Evolutionary conservation across 2,329 filamentous ascomycete genomes (phyloP).

Genomic region (Cercospora nicotianae): DNA sequence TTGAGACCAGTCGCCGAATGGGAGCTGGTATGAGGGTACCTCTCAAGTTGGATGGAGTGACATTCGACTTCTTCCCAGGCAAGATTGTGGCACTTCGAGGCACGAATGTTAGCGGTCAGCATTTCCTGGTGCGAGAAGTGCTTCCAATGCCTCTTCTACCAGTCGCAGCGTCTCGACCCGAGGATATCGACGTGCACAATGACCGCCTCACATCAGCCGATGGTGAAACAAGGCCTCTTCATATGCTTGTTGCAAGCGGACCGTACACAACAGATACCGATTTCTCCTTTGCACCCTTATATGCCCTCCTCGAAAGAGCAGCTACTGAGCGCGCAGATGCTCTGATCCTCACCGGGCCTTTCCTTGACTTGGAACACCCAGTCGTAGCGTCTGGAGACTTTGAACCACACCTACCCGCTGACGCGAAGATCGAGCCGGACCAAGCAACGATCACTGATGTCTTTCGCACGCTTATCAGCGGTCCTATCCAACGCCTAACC

Average conservation of each 20-base stretch:
- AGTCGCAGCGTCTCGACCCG: conserved; percentile 68
- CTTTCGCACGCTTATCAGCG: conserved; percentile 77
- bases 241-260: conserved; percentile 74
- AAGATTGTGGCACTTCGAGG: conserved; percentile 87
- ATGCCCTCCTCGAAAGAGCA: conserved; percentile 76
- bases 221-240: conserved; percentile 66
- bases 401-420: conserved; percentile 46
- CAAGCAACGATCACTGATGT: conserved; percentile 76
- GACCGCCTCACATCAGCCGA: conserved; percentile 65
- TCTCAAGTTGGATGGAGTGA: conserved; percentile 69
- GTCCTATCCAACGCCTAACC: conserved; percentile 69
- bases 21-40: conserved; percentile 82
- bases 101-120: conserved; percentile 80
- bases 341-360: conserved; percentile 79
- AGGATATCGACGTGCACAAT: conserved; percentile 66
- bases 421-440: conserved; percentile 57
- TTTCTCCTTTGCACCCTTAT: conserved; percentile 83
- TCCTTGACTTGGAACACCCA: conserved; percentile 89
- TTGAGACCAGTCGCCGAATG: conserved; percentile 82
- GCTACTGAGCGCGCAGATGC: conserved; percentile 73
- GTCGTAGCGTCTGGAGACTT: conserved; percentile 63
- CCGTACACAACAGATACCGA: conserved; percentile 93
- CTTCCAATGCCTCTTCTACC: conserved; percentile 73
- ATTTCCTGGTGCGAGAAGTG: conserved; percentile 77
- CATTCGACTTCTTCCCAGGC: conserved; percentile 87